These are phyloP conservation scores for Vigna trinervia DNA, from an alignment of 306 rosid species.

Conservation along the genomic window DNA sequence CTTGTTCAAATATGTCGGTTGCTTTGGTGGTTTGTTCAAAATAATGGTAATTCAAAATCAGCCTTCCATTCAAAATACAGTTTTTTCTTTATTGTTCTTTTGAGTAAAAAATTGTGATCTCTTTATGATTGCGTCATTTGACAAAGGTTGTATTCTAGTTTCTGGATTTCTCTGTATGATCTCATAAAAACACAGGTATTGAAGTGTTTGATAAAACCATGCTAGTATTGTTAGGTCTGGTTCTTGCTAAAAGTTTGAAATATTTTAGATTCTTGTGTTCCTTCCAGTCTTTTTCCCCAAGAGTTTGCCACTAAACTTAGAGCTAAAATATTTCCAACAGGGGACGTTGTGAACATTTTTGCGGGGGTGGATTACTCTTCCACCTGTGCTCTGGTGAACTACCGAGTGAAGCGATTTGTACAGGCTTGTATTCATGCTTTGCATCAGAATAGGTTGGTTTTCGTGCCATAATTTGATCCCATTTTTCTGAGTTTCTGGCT, in stretches of 20 bases:
- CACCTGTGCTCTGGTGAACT: constrained; percentile 64
- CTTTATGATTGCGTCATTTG: neutral
- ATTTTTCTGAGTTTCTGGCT: constrained; percentile 2
- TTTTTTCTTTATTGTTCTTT: neutral
- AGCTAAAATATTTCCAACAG: constrained; percentile 54
- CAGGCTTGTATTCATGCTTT: constrained; percentile 68
- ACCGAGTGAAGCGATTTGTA: constrained; percentile 68
- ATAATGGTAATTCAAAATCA: constrained; percentile 57
- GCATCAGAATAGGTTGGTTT: constrained; percentile 72
- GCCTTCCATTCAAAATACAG: neutral
- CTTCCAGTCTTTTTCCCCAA: neutral
- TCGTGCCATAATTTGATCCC: constrained; percentile 5
- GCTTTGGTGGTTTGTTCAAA: constrained; percentile 58
- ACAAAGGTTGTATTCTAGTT: constrained; percentile 7
- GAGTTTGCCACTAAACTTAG: neutral
- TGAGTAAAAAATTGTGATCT: neutral
- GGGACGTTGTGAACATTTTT: constrained; percentile 62
- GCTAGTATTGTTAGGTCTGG: neutral
- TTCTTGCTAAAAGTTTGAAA: constrained; percentile 20
- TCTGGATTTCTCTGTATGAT: constrained; percentile 8
- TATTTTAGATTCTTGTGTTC: constrained; percentile 18
- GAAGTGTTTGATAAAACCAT: neutral
- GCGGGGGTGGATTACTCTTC: constrained; percentile 66
- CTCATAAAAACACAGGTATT: neutral
- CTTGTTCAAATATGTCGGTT: constrained; percentile 75